Base-by-base conservation (phyloP, 2,329 filamentous ascomycete genomes). In the Talaromyces sp. region DNA sequence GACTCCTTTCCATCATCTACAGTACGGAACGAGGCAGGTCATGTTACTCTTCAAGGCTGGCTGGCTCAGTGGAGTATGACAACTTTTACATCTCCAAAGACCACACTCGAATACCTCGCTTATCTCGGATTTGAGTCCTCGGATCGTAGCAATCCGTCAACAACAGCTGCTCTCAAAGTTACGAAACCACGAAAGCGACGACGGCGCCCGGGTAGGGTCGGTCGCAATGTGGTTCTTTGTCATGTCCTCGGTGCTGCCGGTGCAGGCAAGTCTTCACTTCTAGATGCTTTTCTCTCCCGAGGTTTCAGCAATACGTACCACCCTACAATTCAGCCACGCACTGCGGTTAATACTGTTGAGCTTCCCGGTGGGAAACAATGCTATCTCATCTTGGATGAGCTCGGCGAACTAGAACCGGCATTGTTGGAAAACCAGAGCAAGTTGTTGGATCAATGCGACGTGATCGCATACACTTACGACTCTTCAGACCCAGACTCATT, bases 21-120 rank as follows among this genome's bases (percentile, higher is more conserved):
- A 0, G 94, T 98, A 19, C 89, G 92, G 49, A 98, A 97, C 74
- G 95, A 99, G 78, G 92, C 92, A 9, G 95, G 95, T 0, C 88
- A 98, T 75, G 93, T 99, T 67, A 99, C 95, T 1, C 83, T 99
- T 3, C 95, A 99, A 77, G 95, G 95, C 1, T 99, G 95, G 95
- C 86, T 99, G 43, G 95, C 95, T 3, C 95, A 99, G 73, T 99
- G 95, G 95, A 97, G 93, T 75, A 99, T 99, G 95, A 99, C 95
- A 0, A 99, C 95, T 0, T 99, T 98, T 72, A 88, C 96, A 66
- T 93, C 96, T 64, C 94, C 95, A 13, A 96, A 95, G 75, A 97
- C 92, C 0, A 98, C 95, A 0, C 84, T 99, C 3, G 93, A 96
- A 71, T 99, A 99, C 75, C 87, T 99, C 2, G 95, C 95, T 3